phyloP scores from a whole-genome alignment of 148 eudicot species.

The Rhododendron kiyosumense region DNA sequence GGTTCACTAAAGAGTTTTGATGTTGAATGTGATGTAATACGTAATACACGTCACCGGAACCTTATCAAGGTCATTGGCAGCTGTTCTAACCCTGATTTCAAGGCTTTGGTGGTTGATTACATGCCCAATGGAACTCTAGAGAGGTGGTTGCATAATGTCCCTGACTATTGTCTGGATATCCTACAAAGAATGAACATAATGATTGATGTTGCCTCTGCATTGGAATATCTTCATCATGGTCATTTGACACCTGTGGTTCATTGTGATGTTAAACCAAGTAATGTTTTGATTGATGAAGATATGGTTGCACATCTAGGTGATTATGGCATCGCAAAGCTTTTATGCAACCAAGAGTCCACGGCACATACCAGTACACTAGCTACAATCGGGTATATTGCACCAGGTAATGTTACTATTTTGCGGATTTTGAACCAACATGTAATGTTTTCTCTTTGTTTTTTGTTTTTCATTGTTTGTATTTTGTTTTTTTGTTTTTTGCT shows the following conservation, averaged over 20 bases:
- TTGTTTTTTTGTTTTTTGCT: too few relatives aligned
- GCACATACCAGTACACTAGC: constrained; percentile 1
- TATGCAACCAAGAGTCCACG: neutral
- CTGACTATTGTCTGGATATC: neutral
- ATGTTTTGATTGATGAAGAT: constrained; percentile 8
- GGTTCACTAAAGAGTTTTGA: constrained; percentile 3
- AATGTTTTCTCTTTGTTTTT: neutral
- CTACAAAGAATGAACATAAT: constrained; percentile 1
- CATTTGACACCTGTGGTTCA: constrained; percentile 1
- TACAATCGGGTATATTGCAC: constrained; percentile 8
- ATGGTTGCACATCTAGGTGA: constrained; percentile 11
- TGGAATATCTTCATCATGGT: constrained; percentile 12
- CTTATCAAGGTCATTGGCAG: constrained; percentile 2
- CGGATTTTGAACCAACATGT: neutral
- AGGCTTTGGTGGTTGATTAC: constrained; percentile 1
- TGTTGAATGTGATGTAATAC: neutral
- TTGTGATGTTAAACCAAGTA: constrained; percentile 5
- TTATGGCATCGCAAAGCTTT: constrained; percentile 10
- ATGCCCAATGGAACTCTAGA: constrained; percentile 13
- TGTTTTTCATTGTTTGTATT: too few relatives aligned
- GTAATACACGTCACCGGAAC: constrained; percentile 6
- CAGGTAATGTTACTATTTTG: neutral
- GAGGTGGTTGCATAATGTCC: neutral
- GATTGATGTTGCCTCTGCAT: constrained; percentile 12
- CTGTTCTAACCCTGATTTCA: constrained; percentile 12